A percentile compares a stretch with the other conserved stretches of the same genome.
Evolutionary conservation across 192 early-diverging fungal genomes (phyloP).

Genomic region (Entomortierella chlamydospora): DNA sequence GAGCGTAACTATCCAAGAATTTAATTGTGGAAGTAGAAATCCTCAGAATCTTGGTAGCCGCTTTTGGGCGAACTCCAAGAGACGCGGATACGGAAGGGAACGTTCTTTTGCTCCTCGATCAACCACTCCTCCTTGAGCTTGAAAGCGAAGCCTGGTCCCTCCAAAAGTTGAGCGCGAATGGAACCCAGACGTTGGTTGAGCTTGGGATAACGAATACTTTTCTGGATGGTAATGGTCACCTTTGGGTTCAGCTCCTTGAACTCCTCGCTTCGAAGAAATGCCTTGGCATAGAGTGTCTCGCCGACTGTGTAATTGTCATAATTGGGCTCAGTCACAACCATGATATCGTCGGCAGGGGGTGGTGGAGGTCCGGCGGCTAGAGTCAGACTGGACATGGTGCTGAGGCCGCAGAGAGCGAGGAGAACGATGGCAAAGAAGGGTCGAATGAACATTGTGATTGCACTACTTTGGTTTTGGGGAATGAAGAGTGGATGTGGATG

Average conservation of each 20-base stretch:
- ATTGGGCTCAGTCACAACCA: constrained; percentile 5
- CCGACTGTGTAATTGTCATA: constrained; percentile 3
- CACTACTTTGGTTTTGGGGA: too few species aligned
- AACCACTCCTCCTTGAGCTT: constrained; percentile 3
- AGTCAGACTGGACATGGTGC: neutral
- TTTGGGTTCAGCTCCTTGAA: constrained; percentile 1
- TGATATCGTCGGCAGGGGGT: neutral
- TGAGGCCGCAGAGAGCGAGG: neutral
- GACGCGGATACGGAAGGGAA: constrained; percentile 12
- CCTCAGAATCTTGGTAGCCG: neutral
- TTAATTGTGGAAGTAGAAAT: constrained; percentile 10
- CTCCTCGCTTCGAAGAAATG: neutral
- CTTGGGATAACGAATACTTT: neutral
- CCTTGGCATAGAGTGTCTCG: neutral
- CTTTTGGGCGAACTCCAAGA: neutral
- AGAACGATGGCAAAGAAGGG: neutral
- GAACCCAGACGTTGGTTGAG: neutral
- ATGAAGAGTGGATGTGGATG: too few species aligned
- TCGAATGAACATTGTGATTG: too few species aligned
- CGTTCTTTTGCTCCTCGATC: neutral
- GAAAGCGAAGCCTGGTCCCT: neutral
- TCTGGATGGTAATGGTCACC: neutral
- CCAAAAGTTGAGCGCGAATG: neutral
- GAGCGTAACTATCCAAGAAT: too few species aligned
- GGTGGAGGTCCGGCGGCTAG: constrained; percentile 5